phyloP scores from a whole-genome alignment of 768 basidiomycete genomes.

The Amanita jacksonii region DNA sequence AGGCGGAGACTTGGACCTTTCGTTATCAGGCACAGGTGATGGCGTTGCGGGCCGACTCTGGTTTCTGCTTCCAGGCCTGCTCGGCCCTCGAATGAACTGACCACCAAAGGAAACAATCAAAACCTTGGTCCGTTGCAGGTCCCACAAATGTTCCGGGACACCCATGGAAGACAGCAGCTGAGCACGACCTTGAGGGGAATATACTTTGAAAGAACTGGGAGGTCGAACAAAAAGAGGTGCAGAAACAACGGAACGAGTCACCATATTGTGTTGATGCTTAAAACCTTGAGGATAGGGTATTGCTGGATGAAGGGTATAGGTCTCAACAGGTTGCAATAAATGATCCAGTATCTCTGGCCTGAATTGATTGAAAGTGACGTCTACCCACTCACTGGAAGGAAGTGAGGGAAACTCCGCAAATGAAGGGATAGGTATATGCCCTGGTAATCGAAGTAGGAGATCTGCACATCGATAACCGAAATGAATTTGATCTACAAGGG shows the following conservation, averaged over 20 bases:
- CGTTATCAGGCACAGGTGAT: background rate
- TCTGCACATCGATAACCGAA: conserved; percentile 64
- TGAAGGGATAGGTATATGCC: conserved; percentile 68
- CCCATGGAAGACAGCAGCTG: conserved; percentile 49
- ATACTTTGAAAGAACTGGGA: conserved; percentile 33
- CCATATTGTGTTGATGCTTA: conserved; percentile 13
- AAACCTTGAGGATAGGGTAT: conserved; percentile 25
- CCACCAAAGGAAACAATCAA: conserved; percentile 78
- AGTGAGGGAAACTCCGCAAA: conserved; percentile 44
- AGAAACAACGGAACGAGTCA: conserved; percentile 29
- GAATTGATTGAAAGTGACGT: conserved; percentile 36
- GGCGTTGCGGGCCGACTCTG: conserved; percentile 21
- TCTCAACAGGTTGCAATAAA: conserved; percentile 24
- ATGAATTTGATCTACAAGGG: conserved; percentile 56
- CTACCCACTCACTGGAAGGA: conserved; percentile 59
- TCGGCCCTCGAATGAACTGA: conserved; percentile 56
- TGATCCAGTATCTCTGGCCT: conserved; percentile 32
- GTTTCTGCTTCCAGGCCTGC: conserved; percentile 27
- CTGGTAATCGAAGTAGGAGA: conserved; percentile 60
- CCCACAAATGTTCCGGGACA: conserved; percentile 41
- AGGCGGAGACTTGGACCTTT: background rate
- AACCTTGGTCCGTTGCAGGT: conserved; percentile 42
- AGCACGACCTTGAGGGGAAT: conserved; percentile 43
- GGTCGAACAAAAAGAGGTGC: conserved; percentile 69
- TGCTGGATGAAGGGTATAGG: conserved; percentile 28